Percentiles rank a stretch among this genome's conserved stretches.
Conservation (phyloP, 768 basidiomycete species). For the Pisolithus sp. region DNA sequence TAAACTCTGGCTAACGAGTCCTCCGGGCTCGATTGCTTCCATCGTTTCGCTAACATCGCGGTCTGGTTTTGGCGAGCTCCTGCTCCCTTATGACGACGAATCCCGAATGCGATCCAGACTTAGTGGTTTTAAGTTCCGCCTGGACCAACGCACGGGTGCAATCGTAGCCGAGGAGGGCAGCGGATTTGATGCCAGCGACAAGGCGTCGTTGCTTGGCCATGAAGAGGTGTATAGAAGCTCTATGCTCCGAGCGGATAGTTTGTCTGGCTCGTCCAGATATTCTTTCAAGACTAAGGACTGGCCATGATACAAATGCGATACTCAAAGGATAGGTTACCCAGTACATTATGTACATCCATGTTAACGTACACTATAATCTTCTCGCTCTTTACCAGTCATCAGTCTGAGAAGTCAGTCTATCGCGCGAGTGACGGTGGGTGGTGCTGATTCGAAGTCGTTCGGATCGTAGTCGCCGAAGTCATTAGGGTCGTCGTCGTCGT, state of each 20-base stretch:
- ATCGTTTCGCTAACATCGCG: constrained; percentile 50
- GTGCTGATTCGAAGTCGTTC: constrained; percentile 8
- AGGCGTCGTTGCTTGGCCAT: constrained; percentile 10
- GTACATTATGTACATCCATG: background rate
- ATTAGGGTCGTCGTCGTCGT: constrained; percentile 7
- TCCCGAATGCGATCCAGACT: constrained; percentile 41
- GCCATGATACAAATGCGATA: background rate
- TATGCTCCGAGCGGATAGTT: constrained; percentile 1
- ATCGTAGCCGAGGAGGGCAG: constrained; percentile 50
- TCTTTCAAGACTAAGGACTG: constrained; percentile 2
- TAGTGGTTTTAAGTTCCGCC: constrained; percentile 42
- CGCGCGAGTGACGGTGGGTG: background rate
- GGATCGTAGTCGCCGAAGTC: constrained; percentile 11
- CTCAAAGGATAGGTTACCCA: background rate
- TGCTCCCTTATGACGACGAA: constrained; percentile 54
- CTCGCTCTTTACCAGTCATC: constrained; percentile 26
- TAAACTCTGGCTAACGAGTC: constrained; percentile 43
- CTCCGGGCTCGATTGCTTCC: constrained; percentile 56
- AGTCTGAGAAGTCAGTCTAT: constrained; percentile 23
- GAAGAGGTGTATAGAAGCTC: constrained; percentile 4
- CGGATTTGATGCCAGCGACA: constrained; percentile 1
- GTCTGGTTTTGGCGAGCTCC: constrained; percentile 56
- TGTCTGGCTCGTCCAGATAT: constrained; percentile 2
- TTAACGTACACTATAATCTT: background rate
- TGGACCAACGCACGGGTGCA: constrained; percentile 56